Evolutionary conservation across 106 monocot species (phyloP).

Genomic region (Gastrodia elata): DNA sequence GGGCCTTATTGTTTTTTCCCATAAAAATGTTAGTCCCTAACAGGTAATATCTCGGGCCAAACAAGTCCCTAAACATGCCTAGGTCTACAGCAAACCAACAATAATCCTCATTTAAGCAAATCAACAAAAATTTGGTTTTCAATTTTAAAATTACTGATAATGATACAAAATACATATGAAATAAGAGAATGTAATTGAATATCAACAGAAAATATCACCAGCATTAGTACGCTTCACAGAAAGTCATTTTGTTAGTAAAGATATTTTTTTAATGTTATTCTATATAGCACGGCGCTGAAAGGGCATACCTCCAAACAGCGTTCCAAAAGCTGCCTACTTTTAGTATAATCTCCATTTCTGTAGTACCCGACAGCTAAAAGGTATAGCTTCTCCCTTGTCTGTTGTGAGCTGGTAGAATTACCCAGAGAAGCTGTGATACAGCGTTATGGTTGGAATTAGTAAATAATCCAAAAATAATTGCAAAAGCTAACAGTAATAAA

Average conservation of each 20-base stretch:
- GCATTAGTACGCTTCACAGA: neutral
- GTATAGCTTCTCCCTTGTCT: slow-evolving; percentile 78
- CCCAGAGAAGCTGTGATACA: slow-evolving; percentile 56
- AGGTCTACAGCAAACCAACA: neutral
- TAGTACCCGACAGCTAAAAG: slow-evolving; percentile 85
- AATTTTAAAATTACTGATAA: neutral
- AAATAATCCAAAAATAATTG: neutral
- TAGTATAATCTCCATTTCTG: slow-evolving; percentile 78
- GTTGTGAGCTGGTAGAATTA: slow-evolving; percentile 52
- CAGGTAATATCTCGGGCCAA: too few species aligned
- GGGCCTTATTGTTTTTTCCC: too few species aligned
- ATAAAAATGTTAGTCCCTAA: too few species aligned
- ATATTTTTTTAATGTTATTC: too few species aligned
- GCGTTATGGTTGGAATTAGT: neutral
- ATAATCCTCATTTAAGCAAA: neutral
- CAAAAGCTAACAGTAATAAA: neutral
- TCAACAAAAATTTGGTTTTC: neutral
- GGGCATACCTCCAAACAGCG: slow-evolving; percentile 72
- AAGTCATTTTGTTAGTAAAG: too few species aligned
- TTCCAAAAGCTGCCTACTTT: slow-evolving; percentile 65
- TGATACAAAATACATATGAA: slow-evolving; percentile 1
- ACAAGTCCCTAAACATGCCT: too few species aligned
- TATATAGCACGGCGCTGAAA: neutral
- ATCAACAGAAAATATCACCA: neutral
- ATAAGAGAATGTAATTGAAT: neutral